phyloP scores from a whole-genome alignment of 345 rosid species.

The Eucalyptus rudis region DNA sequence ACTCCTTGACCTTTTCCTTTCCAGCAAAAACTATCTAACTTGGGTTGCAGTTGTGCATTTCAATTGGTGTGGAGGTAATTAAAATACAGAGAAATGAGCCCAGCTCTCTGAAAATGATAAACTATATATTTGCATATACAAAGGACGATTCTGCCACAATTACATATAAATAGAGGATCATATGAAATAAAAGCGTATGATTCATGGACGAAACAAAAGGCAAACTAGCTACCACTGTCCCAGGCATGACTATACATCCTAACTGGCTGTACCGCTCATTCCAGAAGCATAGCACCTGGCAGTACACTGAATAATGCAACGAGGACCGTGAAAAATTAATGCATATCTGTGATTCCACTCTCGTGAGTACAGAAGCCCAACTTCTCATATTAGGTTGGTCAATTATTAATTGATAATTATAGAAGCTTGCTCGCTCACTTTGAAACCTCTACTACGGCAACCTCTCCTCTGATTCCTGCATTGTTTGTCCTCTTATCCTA shows the following conservation, averaged over 20 bases:
- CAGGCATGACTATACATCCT: background rate
- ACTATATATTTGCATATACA: background rate
- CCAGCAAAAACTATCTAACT: background rate
- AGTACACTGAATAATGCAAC: background rate
- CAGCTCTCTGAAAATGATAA: background rate
- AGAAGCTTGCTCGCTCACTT: background rate
- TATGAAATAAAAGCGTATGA: background rate
- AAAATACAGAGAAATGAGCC: background rate
- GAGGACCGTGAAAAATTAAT: background rate
- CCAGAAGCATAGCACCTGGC: background rate
- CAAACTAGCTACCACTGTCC: background rate
- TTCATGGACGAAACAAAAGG: background rate
- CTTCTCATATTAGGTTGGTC: background rate
- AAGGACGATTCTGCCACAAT: background rate
- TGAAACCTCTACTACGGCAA: background rate
- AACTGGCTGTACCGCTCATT: background rate
- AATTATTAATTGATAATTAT: background rate
- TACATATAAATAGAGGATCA: background rate
- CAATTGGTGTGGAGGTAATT: background rate
- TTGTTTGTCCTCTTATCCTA: background rate
- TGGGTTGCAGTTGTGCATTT: background rate
- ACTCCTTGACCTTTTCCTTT: background rate
- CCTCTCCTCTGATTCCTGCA: background rate
- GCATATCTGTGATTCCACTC: background rate
- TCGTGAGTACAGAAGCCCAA: background rate